These are phyloP conservation scores for Calonectria pseudoturangicola DNA, from an alignment of 2,329 filamentous ascomycete genomes.

Conservation along the genomic window DNA sequence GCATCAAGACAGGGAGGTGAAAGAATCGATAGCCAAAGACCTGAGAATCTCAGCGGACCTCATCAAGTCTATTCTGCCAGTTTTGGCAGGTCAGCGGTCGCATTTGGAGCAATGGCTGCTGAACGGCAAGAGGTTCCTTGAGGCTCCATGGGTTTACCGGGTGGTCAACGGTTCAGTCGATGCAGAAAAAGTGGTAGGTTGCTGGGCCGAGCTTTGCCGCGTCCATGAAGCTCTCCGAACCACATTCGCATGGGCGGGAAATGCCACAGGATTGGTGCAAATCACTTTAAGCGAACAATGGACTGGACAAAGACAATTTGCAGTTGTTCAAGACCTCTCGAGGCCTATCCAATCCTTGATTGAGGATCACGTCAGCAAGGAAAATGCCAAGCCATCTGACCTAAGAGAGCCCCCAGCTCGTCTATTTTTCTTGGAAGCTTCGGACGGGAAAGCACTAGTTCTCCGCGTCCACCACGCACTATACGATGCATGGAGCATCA, in stretches of 20 bases:
- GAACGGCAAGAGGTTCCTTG: slow-evolving; percentile 15
- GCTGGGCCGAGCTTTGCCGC: slow-evolving; percentile 7
- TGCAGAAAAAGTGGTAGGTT: background rate
- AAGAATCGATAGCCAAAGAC: background rate
- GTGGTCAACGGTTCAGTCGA: background rate
- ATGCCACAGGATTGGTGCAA: background rate
- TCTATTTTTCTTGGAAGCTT: background rate
- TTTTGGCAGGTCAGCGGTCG: background rate
- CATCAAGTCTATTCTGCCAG: background rate
- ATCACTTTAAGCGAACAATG: background rate
- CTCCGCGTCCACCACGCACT: background rate
- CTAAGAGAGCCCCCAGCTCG: slow-evolving; percentile 1
- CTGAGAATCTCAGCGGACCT: background rate
- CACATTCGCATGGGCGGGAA: background rate
- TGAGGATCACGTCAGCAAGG: background rate
- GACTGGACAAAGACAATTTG: background rate
- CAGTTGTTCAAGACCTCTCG: background rate
- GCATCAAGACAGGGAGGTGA: background rate
- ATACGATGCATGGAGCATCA: slow-evolving; percentile 17
- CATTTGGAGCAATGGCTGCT: slow-evolving; percentile 12
- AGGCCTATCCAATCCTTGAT: slow-evolving; percentile 1
- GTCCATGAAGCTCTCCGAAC: slow-evolving; percentile 2
- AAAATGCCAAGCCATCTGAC: background rate
- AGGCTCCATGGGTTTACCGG: slow-evolving; percentile 18
- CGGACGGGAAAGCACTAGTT: background rate